Evolutionary conservation across 1,139 yeast genomes (phyloP).

Genomic region (Debaryomyces sp.): DNA sequence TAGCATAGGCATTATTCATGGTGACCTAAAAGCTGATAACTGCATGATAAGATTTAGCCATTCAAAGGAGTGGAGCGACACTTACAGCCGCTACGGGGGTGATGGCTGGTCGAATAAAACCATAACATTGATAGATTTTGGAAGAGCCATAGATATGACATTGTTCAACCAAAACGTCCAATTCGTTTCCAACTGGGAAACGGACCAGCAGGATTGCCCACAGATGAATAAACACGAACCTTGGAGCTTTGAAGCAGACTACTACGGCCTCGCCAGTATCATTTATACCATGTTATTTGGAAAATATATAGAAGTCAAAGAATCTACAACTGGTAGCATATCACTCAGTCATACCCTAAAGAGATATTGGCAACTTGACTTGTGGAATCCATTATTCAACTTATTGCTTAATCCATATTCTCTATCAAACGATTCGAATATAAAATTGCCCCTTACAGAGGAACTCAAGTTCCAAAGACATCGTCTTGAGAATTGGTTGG

Average conservation of each 20-base stretch:
- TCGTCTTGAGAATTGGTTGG: conserved; percentile 50
- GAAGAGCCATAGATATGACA: conserved; percentile 74
- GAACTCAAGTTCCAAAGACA: conserved; percentile 38
- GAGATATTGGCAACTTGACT: conserved; percentile 74
- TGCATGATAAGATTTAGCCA: conserved; percentile 68
- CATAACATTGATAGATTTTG: conserved; percentile 76
- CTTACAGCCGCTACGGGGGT: conserved; percentile 33
- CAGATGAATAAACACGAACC: conserved; percentile 64
- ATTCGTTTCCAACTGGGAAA: conserved; percentile 64
- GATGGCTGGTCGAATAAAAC: conserved; percentile 59
- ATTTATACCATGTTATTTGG: conserved; percentile 77
- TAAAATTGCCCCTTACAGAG: conserved; percentile 42
- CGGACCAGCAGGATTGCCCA: conserved; percentile 76
- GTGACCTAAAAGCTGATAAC: conserved; percentile 85
- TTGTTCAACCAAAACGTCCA: conserved; percentile 51
- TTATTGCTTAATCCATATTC: conserved; percentile 61
- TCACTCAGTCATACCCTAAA: conserved; percentile 53
- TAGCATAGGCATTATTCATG: conserved; percentile 69
- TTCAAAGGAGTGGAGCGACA: conserved; percentile 22
- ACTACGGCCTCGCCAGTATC: conserved; percentile 79
- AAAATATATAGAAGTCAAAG: conserved; percentile 52
- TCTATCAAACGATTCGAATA: conserved; percentile 8
- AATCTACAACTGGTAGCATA: conserved; percentile 25
- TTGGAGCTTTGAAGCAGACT: conserved; percentile 86
- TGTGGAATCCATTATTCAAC: conserved; percentile 75